Evolutionary conservation across 192 early-diverging fungal species (phyloP).

Genomic region (Coemansia sp.): DNA sequence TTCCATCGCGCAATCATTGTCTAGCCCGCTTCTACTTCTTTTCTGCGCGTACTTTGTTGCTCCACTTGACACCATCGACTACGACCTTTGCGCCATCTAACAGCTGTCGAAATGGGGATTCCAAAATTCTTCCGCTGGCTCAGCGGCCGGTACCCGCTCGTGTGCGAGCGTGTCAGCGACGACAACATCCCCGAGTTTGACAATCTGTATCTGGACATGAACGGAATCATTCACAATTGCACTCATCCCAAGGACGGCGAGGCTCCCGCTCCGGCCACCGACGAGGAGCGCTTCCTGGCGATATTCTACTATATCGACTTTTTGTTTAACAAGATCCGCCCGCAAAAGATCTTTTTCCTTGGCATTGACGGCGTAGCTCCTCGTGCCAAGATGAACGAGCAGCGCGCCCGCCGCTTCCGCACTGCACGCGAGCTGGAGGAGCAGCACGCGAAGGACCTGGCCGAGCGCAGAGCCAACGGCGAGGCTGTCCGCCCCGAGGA

Average conservation of each 20-base stretch:
- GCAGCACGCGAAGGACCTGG: slow-evolving; percentile 38
- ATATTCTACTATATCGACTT: slow-evolving; percentile 98
- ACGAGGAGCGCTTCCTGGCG: slow-evolving; percentile 87
- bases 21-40: neutral
- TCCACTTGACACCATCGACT: neutral
- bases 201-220: slow-evolving; percentile 98
- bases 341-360: slow-evolving; percentile 90
- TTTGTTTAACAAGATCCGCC: slow-evolving; percentile 87
- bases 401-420: slow-evolving; percentile 92
- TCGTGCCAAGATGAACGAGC: slow-evolving; percentile 99
- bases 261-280: slow-evolving; percentile 81
- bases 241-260: slow-evolving; percentile 89
- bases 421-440: slow-evolving; percentile 80
- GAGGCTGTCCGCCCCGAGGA: slow-evolving; percentile 69
- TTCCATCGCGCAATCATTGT: neutral
- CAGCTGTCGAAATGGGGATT: slow-evolving; percentile 62
- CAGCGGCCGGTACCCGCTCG: slow-evolving; percentile 92
- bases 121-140: slow-evolving; percentile 98
- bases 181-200: slow-evolving; percentile 95
- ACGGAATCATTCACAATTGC: slow-evolving; percentile 97
- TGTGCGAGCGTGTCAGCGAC: slow-evolving; percentile 83
- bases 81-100: neutral
- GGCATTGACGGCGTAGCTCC: slow-evolving; percentile 96
- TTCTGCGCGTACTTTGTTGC: neutral
- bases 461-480: slow-evolving; percentile 57